Evolutionary conservation across 2,329 filamentous ascomycete species (phyloP).

Genomic region (Hypoxylon sp.): DNA sequence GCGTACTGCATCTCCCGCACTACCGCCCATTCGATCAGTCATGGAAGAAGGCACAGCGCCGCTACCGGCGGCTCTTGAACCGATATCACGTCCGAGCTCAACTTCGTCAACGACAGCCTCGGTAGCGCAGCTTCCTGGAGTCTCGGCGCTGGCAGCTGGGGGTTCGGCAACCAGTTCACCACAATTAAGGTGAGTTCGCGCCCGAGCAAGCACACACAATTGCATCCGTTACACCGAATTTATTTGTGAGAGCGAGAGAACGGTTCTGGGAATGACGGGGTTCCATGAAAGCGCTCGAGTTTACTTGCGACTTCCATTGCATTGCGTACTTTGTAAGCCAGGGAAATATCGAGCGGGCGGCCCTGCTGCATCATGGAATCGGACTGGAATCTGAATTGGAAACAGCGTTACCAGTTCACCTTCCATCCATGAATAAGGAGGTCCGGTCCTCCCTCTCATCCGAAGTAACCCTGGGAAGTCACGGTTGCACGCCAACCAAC

Average conservation of each 20-base stretch:
- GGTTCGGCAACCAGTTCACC: slow-evolving; percentile 57
- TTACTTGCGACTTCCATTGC: slow-evolving; percentile 7
- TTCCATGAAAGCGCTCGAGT: slow-evolving; percentile 1
- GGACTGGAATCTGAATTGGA: slow-evolving; percentile 1
- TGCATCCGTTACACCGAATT: not conserved
- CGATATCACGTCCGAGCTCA: slow-evolving; percentile 64
- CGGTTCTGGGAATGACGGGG: not conserved
- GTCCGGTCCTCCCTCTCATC: not conserved
- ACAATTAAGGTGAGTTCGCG: slow-evolving; percentile 60
- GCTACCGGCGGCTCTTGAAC: slow-evolving; percentile 58
- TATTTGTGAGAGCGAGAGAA: not conserved
- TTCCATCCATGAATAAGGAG: slow-evolving; percentile 7
- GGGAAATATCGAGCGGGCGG: not conserved
- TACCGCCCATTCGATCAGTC: slow-evolving; percentile 48
- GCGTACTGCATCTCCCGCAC: slow-evolving; percentile 40
- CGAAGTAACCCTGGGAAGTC: slow-evolving; percentile 6
- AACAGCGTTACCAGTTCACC: slow-evolving; percentile 7
- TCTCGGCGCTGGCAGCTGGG: slow-evolving; percentile 60
- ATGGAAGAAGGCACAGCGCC: slow-evolving; percentile 64
- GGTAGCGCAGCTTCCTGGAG: slow-evolving; percentile 60
- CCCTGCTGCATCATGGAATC: not conserved
- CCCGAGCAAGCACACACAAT: slow-evolving; percentile 4
- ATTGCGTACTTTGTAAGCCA: not conserved
- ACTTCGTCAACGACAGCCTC: slow-evolving; percentile 62
- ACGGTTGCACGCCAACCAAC: slow-evolving; percentile 6